Percentiles rank a stretch among this genome's conserved stretches.
Conservation (phyloP, 2,329 filamentous ascomycete genomes). For the Aspergillus sp. region DNA sequence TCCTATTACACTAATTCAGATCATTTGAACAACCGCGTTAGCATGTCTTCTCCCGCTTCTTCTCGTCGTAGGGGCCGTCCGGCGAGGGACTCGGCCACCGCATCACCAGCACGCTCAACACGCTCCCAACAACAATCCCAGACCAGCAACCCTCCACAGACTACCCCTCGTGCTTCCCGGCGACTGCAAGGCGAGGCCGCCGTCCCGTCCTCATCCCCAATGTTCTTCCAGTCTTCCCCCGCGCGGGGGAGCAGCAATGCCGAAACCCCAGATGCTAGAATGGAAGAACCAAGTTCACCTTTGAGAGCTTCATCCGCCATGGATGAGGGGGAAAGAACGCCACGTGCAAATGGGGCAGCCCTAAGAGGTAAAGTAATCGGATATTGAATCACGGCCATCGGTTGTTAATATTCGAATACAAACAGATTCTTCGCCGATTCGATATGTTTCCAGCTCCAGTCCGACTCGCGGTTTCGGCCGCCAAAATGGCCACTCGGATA, state of each 20-base stretch:
- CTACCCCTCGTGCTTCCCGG: slow-evolving; percentile 49
- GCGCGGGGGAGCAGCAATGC: slow-evolving; percentile 44
- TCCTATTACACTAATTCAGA: not conserved
- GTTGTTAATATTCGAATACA: not conserved
- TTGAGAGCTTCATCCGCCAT: slow-evolving; percentile 40
- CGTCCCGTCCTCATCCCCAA: slow-evolving; percentile 70
- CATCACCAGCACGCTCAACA: slow-evolving; percentile 38
- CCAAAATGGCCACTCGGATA: slow-evolving; percentile 64
- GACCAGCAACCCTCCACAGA: slow-evolving; percentile 36
- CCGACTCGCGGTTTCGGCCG: slow-evolving; percentile 62
- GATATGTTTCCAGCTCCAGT: slow-evolving; percentile 87
- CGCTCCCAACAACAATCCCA: slow-evolving; percentile 32
- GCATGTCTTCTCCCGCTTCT: slow-evolving; percentile 46
- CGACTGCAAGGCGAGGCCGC: slow-evolving; percentile 39
- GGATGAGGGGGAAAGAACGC: slow-evolving; percentile 45
- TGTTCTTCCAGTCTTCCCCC: slow-evolving; percentile 71
- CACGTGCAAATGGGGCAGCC: slow-evolving; percentile 36
- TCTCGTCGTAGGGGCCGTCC: slow-evolving; percentile 42
- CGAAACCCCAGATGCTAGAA: slow-evolving; percentile 39
- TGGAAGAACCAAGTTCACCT: slow-evolving; percentile 50
- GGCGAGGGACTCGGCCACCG: slow-evolving; percentile 39
- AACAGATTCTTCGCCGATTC: slow-evolving; percentile 86
- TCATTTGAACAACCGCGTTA: slow-evolving; percentile 13
- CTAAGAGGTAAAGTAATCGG: slow-evolving; percentile 39
- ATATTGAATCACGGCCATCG: not conserved